Percentiles rank a stretch among this genome's conserved stretches.
phyloP scores from a whole-genome alignment of 176 grass and related monocot species.

The Avena sativa region DNA sequence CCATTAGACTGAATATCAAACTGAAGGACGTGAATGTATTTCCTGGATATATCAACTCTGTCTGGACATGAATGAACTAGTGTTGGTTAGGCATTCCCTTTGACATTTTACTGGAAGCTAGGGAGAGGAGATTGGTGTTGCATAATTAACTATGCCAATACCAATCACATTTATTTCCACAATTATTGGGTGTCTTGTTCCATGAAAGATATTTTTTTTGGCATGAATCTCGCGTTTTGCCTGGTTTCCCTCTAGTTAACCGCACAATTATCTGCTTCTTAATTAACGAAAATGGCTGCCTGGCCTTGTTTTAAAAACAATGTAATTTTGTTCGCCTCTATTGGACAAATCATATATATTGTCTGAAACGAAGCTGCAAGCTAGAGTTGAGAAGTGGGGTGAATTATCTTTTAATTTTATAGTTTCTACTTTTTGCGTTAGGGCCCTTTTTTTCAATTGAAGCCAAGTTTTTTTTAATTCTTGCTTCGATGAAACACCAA shows the following conservation, averaged over 20 bases:
- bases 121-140: background rate
- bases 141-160: background rate
- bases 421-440: background rate
- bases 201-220: background rate
- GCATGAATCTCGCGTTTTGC: background rate
- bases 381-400: slow-evolving; percentile 11
- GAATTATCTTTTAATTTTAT: background rate
- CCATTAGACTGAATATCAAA: background rate
- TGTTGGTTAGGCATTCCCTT: background rate
- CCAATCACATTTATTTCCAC: background rate
- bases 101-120: slow-evolving; percentile 9
- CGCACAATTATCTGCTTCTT: background rate
- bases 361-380: background rate
- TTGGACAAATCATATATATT: background rate
- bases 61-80: slow-evolving; percentile 1
- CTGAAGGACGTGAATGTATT: background rate
- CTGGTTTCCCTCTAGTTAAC: background rate
- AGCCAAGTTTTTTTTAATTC: background rate
- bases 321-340: background rate
- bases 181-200: background rate
- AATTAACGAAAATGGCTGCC: background rate
- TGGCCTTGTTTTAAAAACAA: background rate
- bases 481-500: background rate
- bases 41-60: background rate
- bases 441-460: background rate